Evolutionary conservation across 2,329 filamentous ascomycete species (phyloP).

Genomic region (Clonostachys rosea): DNA sequence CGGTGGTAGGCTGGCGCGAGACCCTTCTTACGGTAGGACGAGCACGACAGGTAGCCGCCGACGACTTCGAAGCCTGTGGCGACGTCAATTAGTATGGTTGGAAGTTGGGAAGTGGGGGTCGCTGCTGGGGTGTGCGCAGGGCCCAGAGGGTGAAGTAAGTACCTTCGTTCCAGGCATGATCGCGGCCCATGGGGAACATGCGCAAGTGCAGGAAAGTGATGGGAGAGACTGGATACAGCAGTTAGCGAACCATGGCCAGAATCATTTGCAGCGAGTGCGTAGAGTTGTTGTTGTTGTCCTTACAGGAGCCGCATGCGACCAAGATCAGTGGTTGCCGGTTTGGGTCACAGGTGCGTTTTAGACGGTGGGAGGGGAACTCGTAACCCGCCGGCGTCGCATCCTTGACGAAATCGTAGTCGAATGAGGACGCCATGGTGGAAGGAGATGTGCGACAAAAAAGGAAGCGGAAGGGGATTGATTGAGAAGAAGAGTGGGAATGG

Average conservation of each 20-base stretch:
- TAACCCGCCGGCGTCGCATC: constrained; percentile 36
- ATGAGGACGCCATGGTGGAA: neutral
- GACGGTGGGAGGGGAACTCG: constrained; percentile 55
- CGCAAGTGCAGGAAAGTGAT: constrained; percentile 74
- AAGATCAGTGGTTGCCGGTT: constrained; percentile 60
- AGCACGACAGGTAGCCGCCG: constrained; percentile 48
- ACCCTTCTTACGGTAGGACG: constrained; percentile 29
- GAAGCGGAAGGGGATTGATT: neutral
- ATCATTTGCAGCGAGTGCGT: neutral
- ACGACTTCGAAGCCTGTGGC: constrained; percentile 66
- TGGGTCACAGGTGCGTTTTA: constrained; percentile 49
- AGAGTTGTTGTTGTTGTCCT: neutral
- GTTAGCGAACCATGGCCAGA: neutral
- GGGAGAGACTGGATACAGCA: constrained; percentile 48
- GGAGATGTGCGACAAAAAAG: neutral
- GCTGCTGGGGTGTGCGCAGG: neutral
- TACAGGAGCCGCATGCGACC: constrained; percentile 63
- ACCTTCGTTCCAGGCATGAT: constrained; percentile 58
- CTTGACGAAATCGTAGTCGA: constrained; percentile 24
- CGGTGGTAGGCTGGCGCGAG: constrained; percentile 29
- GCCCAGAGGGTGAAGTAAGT: neutral
- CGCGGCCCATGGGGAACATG: constrained; percentile 85
- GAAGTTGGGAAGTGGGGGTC: neutral
- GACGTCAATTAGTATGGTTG: constrained; percentile 19
- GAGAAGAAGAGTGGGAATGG: neutral